Evolutionary conservation across 129 eudicot genomes (phyloP).

Genomic region (Deinandra increscens): DNA sequence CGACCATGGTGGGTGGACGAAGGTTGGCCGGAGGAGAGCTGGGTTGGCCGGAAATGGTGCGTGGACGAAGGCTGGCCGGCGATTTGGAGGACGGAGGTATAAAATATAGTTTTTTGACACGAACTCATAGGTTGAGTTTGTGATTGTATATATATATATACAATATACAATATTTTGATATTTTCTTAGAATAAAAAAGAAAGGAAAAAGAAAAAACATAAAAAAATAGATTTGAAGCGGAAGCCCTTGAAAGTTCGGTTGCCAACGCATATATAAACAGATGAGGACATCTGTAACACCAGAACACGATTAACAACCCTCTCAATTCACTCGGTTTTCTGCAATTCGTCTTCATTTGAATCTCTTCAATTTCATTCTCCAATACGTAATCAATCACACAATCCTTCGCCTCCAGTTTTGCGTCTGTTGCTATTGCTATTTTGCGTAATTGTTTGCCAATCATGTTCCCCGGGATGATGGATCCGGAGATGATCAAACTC

Average conservation of each 20-base stretch:
- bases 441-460: background rate
- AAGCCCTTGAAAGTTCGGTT: background rate
- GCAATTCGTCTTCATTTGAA: background rate
- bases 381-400: constrained; percentile 4
- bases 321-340: background rate
- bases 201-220: too few relatives aligned
- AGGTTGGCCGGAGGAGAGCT: too few relatives aligned
- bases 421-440: background rate
- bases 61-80: too few relatives aligned
- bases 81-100: too few relatives aligned
- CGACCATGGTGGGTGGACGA: too few relatives aligned
- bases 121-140: too few relatives aligned
- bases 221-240: background rate
- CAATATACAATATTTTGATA: too few relatives aligned
- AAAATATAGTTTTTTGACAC: too few relatives aligned
- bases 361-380: background rate
- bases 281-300: background rate
- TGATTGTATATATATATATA: too few relatives aligned
- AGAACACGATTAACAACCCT: background rate
- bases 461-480: constrained; percentile 91
- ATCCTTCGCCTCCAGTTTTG: background rate
- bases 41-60: too few relatives aligned
- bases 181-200: too few relatives aligned
- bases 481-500: constrained; percentile 79
- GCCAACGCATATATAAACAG: background rate